Percentiles rank a stretch among this genome's conserved stretches.
Evolutionary conservation across 371 early-diverging fungal species (phyloP).

Genomic region (Conidiobolus incongruus): DNA sequence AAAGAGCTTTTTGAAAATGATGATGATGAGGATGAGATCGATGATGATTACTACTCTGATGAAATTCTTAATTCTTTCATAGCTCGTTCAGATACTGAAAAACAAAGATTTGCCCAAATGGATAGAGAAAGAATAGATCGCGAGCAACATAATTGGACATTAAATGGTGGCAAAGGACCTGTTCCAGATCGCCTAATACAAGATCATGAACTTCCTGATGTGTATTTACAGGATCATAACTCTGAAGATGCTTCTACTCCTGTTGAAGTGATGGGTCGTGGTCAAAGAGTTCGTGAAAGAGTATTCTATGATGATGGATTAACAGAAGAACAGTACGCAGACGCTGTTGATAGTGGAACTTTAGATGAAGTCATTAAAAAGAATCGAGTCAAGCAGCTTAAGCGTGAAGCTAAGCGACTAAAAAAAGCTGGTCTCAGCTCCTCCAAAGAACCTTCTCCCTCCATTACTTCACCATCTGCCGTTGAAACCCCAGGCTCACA

Average conservation of each 20-base stretch:
- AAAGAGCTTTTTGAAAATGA: constrained; percentile 43
- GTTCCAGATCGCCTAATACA: constrained; percentile 53
- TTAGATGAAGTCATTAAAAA: constrained; percentile 28
- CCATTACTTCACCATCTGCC: constrained; percentile 7
- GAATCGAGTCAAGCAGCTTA: constrained; percentile 21
- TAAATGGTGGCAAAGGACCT: constrained; percentile 14
- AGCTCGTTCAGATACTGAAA: constrained; percentile 51
- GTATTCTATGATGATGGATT: constrained; percentile 81
- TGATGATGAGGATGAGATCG: constrained; percentile 29
- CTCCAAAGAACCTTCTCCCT: constrained; percentile 6
- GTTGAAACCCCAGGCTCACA: constrained; percentile 5
- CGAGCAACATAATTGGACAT: constrained; percentile 12
- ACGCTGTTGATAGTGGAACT: constrained; percentile 33
- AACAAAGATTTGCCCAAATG: constrained; percentile 35
- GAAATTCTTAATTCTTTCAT: constrained; percentile 73
- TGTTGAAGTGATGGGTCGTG: constrained; percentile 36
- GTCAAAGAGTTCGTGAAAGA: constrained; percentile 33
- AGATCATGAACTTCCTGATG: constrained; percentile 74
- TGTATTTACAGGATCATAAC: constrained; percentile 16
- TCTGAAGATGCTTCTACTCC: constrained; percentile 14
- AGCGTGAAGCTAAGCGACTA: constrained; percentile 6
- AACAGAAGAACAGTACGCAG: constrained; percentile 83
- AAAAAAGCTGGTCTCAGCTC: constrained; percentile 7
- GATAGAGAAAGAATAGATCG: constrained; percentile 32
- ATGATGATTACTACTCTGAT: constrained; percentile 45